Evolutionary conservation across 257 asterid genomes (phyloP).

Genomic region (Penstemon barbatus): DNA sequence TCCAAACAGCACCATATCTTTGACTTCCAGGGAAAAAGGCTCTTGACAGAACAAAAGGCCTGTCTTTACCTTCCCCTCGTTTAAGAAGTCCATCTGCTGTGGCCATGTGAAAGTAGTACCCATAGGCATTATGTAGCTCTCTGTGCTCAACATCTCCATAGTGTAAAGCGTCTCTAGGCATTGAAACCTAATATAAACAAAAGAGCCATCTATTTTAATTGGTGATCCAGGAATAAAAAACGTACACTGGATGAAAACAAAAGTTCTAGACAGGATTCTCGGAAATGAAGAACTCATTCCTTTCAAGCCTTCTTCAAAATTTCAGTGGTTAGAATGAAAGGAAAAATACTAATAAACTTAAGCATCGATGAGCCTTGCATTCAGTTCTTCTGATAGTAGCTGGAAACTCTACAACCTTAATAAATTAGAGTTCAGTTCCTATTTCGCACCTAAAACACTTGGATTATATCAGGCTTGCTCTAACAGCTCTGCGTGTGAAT

Average conservation of each 20-base stretch:
- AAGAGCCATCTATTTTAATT: neutral
- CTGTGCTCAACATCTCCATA: slow-evolving; percentile 85
- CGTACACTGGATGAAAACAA: neutral
- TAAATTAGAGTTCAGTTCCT: neutral
- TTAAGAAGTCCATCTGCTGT: slow-evolving; percentile 85
- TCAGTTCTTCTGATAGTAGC: too few relatives aligned
- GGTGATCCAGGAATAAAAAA: slow-evolving; percentile 11
- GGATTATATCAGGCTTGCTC: neutral
- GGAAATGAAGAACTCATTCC: neutral
- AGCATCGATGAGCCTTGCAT: too few relatives aligned
- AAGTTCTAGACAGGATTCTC: neutral
- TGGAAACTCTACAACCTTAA: too few relatives aligned
- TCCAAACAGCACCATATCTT: slow-evolving; percentile 97
- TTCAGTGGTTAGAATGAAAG: neutral
- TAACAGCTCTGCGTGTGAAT: neutral
- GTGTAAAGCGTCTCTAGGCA: slow-evolving; percentile 96
- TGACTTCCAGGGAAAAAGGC: slow-evolving; percentile 95
- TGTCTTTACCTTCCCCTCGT: slow-evolving; percentile 77
- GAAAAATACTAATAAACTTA: too few relatives aligned
- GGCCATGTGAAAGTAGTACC: slow-evolving; percentile 97
- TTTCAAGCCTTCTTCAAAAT: neutral
- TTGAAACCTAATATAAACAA: slow-evolving; percentile 57
- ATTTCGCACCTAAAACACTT: neutral
- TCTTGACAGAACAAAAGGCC: slow-evolving; percentile 94
- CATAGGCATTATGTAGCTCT: slow-evolving; percentile 94